Evolutionary conservation across 164 flowering plant species (phyloP).

Genomic region (Stephania japonica): DNA sequence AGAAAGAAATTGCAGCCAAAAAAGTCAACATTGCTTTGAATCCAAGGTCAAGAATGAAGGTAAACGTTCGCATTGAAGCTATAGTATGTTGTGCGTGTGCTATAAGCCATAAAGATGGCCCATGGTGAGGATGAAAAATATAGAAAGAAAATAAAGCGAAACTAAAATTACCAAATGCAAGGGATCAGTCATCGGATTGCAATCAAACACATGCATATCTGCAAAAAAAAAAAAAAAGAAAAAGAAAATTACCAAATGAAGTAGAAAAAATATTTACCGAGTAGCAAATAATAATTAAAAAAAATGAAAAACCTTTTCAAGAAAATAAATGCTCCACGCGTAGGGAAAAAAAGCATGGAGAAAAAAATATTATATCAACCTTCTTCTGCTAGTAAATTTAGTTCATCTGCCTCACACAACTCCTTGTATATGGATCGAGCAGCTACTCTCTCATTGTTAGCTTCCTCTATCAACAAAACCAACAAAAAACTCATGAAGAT

Average conservation of each 20-base stretch:
- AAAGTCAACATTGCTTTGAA: background rate
- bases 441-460: constrained; percentile 38
- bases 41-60: background rate
- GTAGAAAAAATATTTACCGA: background rate
- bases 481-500: background rate
- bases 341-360: background rate
- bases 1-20: background rate
- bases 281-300: background rate
- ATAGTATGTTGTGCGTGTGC: background rate
- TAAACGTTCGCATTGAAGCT: background rate
- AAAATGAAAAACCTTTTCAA: background rate
- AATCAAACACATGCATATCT: constrained; percentile 88
- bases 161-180: constrained; percentile 59
- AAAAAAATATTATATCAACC: constrained; percentile 32
- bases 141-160: background rate
- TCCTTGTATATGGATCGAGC: constrained; percentile 41
- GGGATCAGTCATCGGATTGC: constrained; percentile 71
- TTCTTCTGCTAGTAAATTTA: constrained; percentile 81
- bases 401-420: constrained; percentile 64
- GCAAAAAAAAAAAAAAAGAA: constrained; percentile 24
- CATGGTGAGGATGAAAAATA: background rate
- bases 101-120: background rate
- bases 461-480: constrained; percentile 41
- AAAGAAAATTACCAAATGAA: background rate
- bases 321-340: background rate